Evolutionary conservation across 129 eudicot genomes (phyloP), one percentile per base, ranked within the genome.

Genomic region (carrot (Daucus carota)): DNA sequence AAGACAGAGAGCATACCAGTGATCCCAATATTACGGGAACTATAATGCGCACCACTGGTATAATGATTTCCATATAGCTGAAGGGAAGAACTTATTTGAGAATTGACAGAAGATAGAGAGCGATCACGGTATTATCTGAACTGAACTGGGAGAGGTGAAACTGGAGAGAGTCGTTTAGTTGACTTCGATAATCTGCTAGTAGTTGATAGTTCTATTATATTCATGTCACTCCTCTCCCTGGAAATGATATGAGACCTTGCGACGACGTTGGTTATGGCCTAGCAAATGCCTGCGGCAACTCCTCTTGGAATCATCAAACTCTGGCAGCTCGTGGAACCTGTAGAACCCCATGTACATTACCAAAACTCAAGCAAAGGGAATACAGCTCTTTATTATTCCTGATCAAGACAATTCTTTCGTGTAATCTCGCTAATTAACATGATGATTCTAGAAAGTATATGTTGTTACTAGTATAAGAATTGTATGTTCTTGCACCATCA

Each of bases 91-190:
- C 36, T 68, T 36, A 36, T 38, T 46, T 16, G 15, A 68, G 47
- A 46, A 38, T 68, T 68, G 73, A 68, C 73, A 34, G 45, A 68
- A 68, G 44, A 68, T 24, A 68, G 73, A 68, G 73, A 36, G 73
- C 46, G 16, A 8, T 20, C 73, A 34, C 45, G 4, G 1, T 62
- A 62, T 62, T 62, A 62, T 62, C 36, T 62, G 20, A 62, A 54
- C 29, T n/a, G 63, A 8, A 52, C 1, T n/a, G 63, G 12, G 63
- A 50, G 63, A 54, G 63, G 63, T 29, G 7, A 52, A 28, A 54
- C 31, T 10, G 63, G 31, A 54, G 31, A 54, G 63, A 54, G 28
- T 54, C 31, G 31, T 62, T 29, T 29, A 31, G 9, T 34, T 20
- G 28, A 3, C 6, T 33, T 68, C 13, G 7, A 15, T 68, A 36